A percentile compares a stretch with the other conserved stretches of the same genome.
phyloP scores from a whole-genome alignment of 108 stramenopile genomes.

The Epithemia pelagica region DNA sequence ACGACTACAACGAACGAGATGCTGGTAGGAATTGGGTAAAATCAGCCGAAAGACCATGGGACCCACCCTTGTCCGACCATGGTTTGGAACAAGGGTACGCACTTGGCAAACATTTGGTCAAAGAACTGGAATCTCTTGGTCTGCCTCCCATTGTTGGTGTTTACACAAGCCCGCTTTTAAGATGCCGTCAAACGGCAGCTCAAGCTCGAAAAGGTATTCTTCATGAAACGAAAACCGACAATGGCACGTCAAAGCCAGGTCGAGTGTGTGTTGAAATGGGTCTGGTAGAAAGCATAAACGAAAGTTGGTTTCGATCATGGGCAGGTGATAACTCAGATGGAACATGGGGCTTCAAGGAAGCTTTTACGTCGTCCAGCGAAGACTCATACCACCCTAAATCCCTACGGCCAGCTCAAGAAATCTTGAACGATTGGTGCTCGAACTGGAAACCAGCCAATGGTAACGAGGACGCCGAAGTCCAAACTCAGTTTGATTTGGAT shows the following conservation, averaged over 20 bases:
- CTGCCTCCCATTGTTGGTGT: slow-evolving; percentile 27
- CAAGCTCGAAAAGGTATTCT: slow-evolving; percentile 8
- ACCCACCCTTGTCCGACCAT: slow-evolving; percentile 39
- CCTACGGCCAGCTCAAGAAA: slow-evolving; percentile 9
- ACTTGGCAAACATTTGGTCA: slow-evolving; percentile 22
- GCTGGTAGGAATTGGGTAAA: slow-evolving; percentile 36
- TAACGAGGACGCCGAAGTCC: slow-evolving; percentile 2
- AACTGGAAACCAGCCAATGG: slow-evolving; percentile 8
- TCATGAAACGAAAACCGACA: not conserved
- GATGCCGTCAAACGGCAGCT: slow-evolving; percentile 41
- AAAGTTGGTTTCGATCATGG: slow-evolving; percentile 51
- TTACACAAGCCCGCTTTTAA: slow-evolving; percentile 37
- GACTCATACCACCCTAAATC: slow-evolving; percentile 18
- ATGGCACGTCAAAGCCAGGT: not conserved
- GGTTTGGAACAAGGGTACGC: slow-evolving; percentile 22
- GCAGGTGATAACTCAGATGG: slow-evolving; percentile 29
- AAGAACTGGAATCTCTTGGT: slow-evolving; percentile 12
- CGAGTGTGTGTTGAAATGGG: slow-evolving; percentile 30
- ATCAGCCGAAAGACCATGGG: slow-evolving; percentile 36
- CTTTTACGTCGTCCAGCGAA: slow-evolving; percentile 7
- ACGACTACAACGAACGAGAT: slow-evolving; percentile 33
- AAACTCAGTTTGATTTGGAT: slow-evolving; percentile 6
- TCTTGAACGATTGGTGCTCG: slow-evolving; percentile 12
- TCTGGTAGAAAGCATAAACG: slow-evolving; percentile 40
- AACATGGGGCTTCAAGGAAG: slow-evolving; percentile 37